Percentiles rank a stretch among this genome's conserved stretches.
phyloP scores from a whole-genome alignment of 2,329 filamentous ascomycete genomes.

The Aaosphaeria pasadenensis region DNA sequence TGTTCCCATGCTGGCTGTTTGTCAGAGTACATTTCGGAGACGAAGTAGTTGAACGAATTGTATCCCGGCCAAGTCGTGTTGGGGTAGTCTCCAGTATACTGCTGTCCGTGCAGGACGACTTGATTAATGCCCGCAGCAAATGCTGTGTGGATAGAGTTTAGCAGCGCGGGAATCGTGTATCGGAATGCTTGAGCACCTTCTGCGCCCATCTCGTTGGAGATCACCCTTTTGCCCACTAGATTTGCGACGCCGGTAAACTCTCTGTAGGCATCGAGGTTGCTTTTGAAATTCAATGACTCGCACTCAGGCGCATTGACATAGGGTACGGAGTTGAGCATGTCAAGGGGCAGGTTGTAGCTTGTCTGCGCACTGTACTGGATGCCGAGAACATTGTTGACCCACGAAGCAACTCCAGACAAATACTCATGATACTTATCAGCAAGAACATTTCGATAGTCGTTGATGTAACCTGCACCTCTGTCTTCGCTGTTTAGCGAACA shows the following conservation, averaged over 20 bases:
- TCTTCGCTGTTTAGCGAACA: too few species aligned
- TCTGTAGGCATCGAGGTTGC: slow-evolving; percentile 40
- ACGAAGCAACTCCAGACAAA: slow-evolving; percentile 15
- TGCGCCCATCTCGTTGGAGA: slow-evolving; percentile 38
- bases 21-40: slow-evolving; percentile 42
- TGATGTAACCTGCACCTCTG: too few species aligned
- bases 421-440: slow-evolving; percentile 29
- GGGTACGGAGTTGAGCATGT: slow-evolving; percentile 38
- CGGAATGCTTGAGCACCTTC: slow-evolving; percentile 20
- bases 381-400: slow-evolving; percentile 28
- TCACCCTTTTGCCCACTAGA: slow-evolving; percentile 36
- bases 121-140: slow-evolving; percentile 7
- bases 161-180: slow-evolving; percentile 27
- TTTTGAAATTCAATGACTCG: slow-evolving; percentile 38
- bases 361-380: slow-evolving; percentile 40
- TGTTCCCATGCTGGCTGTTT: slow-evolving; percentile 44
- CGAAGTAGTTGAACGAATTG: slow-evolving; percentile 43
- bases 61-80: slow-evolving; percentile 51
- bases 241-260: slow-evolving; percentile 42
- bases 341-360: slow-evolving; percentile 43
- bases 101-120: slow-evolving; percentile 42
- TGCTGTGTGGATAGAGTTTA: slow-evolving; percentile 12
- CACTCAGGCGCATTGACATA: slow-evolving; percentile 40
- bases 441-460: slow-evolving; percentile 4
- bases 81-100: slow-evolving; percentile 41